A percentile compares a stretch with the other conserved stretches of the same genome.
These are phyloP conservation scores for Fusarium neocosmosporiellum DNA, from an alignment of 2,329 filamentous ascomycete genomes.

Conservation along the genomic window DNA sequence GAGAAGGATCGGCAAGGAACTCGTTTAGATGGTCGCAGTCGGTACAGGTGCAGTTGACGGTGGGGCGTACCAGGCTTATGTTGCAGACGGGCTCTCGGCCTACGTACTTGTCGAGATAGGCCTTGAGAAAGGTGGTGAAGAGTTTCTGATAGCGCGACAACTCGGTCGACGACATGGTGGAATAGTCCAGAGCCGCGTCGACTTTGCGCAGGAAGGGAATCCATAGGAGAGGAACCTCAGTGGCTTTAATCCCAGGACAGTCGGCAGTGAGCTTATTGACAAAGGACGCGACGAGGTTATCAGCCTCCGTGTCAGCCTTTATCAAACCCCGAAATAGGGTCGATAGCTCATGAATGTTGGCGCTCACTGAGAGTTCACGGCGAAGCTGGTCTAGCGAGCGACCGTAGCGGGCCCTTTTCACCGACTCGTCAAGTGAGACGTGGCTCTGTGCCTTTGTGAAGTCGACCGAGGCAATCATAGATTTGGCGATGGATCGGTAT, in stretches of 20 bases:
- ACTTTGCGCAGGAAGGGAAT: slow-evolving; percentile 45
- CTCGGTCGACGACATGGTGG: slow-evolving; percentile 12
- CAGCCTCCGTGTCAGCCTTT: not conserved
- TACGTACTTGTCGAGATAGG: slow-evolving; percentile 40
- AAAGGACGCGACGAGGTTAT: slow-evolving; percentile 32
- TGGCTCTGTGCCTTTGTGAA: slow-evolving; percentile 5
- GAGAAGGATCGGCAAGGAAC: slow-evolving; percentile 38
- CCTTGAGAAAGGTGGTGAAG: slow-evolving; percentile 35
- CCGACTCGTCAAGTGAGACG: not conserved
- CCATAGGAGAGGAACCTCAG: slow-evolving; percentile 43
- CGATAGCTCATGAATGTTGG: not conserved
- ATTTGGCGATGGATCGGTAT: slow-evolving; percentile 5
- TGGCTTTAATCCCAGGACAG: slow-evolving; percentile 15
- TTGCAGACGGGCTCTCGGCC: slow-evolving; percentile 19
- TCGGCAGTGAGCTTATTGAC: slow-evolving; percentile 26
- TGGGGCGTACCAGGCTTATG: not conserved
- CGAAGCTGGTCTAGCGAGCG: not conserved
- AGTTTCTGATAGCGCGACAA: slow-evolving; percentile 37
- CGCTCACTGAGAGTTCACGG: not conserved
- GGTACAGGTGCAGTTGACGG: slow-evolving; percentile 34
- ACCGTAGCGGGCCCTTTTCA: not conserved
- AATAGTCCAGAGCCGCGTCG: slow-evolving; percentile 14
- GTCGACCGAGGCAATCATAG: slow-evolving; percentile 7
- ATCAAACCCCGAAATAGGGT: not conserved
- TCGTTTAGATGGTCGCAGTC: slow-evolving; percentile 41